phyloP scores from a whole-genome alignment of 2,329 filamentous ascomycete species.

The Phyllosticta citriasiana region DNA sequence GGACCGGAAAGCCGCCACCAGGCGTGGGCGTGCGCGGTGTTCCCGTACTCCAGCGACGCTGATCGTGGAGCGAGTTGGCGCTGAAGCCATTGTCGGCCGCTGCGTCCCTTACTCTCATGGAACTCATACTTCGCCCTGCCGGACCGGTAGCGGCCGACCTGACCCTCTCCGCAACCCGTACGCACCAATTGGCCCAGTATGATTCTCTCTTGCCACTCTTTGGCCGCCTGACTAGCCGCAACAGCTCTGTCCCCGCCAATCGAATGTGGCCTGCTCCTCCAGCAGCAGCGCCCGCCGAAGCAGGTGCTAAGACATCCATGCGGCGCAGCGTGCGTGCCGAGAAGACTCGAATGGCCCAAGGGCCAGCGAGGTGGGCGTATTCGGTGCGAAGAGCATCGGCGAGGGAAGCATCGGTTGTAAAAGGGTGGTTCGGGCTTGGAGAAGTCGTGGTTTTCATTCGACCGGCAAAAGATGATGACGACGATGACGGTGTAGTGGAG shows the following conservation, averaged over 20 bases:
- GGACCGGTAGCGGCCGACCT: not conserved
- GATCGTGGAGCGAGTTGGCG: not conserved
- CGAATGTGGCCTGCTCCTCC: not conserved
- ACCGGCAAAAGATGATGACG: not conserved
- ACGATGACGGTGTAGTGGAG: not conserved
- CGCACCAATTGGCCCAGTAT: not conserved
- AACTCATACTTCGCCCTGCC: not conserved
- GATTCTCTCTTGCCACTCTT: not conserved
- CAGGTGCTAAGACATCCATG: conserved; percentile 2
- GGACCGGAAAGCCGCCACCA: not conserved
- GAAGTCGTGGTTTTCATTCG: not conserved
- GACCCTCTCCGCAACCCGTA: not conserved
- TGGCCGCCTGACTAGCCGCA: not conserved
- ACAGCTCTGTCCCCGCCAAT: not conserved
- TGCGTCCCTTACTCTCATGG: not conserved
- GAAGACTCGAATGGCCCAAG: conserved; percentile 7
- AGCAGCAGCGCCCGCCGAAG: not conserved
- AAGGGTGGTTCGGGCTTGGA: not conserved
- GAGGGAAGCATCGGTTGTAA: conserved; percentile 5
- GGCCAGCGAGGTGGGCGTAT: conserved; percentile 6
- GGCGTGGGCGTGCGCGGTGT: not conserved
- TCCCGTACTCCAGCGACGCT: not conserved
- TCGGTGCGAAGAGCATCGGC: conserved; percentile 4
- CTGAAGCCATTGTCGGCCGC: not conserved
- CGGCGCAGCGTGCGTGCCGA: conserved; percentile 4